A percentile compares a stretch with the other conserved stretches of the same genome.
Evolutionary conservation across 2,329 filamentous ascomycete species (phyloP).

Genomic region (Metarhizium robertsii): DNA sequence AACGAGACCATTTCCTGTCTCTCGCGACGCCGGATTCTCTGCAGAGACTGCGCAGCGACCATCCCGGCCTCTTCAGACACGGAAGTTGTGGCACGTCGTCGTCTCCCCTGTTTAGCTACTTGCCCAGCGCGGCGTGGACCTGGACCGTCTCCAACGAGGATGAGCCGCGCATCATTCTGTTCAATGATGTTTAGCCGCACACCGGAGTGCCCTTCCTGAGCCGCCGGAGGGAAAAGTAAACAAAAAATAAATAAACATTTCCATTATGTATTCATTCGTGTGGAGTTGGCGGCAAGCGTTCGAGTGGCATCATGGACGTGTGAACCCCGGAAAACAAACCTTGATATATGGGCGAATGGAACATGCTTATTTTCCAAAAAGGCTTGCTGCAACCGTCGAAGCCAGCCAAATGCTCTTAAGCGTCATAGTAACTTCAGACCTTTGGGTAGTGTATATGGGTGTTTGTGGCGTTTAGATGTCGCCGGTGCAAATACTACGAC

Average conservation of each 20-base stretch:
- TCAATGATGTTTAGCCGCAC: conserved; percentile 22
- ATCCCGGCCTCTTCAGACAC: conserved; percentile 24
- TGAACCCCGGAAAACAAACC: neutral
- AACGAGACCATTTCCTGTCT: conserved; percentile 45
- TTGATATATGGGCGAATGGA: neutral
- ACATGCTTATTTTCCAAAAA: neutral
- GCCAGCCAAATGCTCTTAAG: too few species aligned
- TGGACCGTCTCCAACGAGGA: conserved; percentile 26
- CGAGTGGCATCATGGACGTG: neutral
- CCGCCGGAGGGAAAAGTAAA: too few species aligned
- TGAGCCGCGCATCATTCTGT: conserved; percentile 24
- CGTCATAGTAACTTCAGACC: neutral
- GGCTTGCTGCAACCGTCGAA: neutral
- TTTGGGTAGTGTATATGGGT: neutral
- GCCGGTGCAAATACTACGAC: neutral
- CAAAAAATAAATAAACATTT: too few species aligned
- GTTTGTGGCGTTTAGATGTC: neutral
- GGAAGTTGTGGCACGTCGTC: conserved; percentile 26
- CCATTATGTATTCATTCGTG: too few species aligned
- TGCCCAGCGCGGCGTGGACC: conserved; percentile 28
- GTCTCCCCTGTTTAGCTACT: conserved; percentile 24
- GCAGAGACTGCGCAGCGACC: conserved; percentile 27
- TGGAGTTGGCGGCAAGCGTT: too few species aligned
- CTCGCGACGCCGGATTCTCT: conserved; percentile 48
- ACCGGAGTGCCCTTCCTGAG: neutral